A percentile compares a stretch with the other conserved stretches of the same genome.
phyloP scores from a whole-genome alignment of 73 alveolate genomes.

The Blepharisma japonicum region DNA sequence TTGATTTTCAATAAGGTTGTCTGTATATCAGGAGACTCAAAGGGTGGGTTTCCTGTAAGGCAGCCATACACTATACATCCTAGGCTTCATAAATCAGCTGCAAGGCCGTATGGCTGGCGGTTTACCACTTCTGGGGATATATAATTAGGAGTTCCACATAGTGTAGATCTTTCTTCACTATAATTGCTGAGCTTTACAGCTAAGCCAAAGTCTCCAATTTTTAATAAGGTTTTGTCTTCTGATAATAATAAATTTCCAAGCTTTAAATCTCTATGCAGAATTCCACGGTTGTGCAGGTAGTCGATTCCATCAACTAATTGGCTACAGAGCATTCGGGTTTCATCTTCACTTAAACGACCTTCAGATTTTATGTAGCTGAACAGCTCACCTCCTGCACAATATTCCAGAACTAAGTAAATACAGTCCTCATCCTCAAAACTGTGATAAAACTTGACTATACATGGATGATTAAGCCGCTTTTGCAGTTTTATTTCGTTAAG shows the following conservation, averaged over 20 bases:
- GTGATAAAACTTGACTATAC: constrained; percentile 62
- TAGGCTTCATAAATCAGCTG: constrained; percentile 24
- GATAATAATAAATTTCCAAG: constrained; percentile 85
- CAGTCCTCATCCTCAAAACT: constrained; percentile 65
- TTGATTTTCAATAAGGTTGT: not conserved
- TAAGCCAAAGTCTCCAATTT: constrained; percentile 94
- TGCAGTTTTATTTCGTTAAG: constrained; percentile 63
- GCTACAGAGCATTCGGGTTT: constrained; percentile 37
- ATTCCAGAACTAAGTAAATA: constrained; percentile 68
- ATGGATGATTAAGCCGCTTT: constrained; percentile 60
- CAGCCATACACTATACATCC: constrained; percentile 31
- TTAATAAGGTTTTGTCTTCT: constrained; percentile 68
- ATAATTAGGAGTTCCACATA: constrained; percentile 98
- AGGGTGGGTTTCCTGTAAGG: constrained; percentile 31
- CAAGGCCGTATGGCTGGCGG: constrained; percentile 1
- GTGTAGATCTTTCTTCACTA: constrained; percentile 85
- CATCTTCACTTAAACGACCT: constrained; percentile 64
- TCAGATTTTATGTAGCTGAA: constrained; percentile 56
- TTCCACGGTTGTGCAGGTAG: constrained; percentile 42
- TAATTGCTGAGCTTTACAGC: constrained; percentile 81
- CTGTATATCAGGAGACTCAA: not conserved
- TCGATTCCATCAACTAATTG: constrained; percentile 37
- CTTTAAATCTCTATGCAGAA: constrained; percentile 89
- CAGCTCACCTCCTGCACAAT: constrained; percentile 65
- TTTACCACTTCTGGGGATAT: constrained; percentile 65